Base-by-base conservation (phyloP, 2,329 filamentous ascomycete species). In the Diaporthe destruens region DNA sequence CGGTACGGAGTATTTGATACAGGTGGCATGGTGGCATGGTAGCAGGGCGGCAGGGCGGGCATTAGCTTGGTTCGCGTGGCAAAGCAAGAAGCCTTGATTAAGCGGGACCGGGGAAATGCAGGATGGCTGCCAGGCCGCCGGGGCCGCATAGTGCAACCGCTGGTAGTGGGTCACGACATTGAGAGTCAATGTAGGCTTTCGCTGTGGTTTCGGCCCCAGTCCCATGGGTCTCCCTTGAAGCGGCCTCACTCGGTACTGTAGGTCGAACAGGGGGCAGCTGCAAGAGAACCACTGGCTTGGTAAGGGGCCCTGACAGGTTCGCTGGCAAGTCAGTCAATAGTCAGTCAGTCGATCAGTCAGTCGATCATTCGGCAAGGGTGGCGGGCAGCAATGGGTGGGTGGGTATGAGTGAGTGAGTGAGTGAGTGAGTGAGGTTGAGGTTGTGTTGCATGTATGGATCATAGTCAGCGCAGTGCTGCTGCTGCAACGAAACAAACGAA, bases 251-350 rank as follows among this genome's bases (percentile, higher is more conserved):
- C 12, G 44, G 44, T 49, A 51, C 61, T 65, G 29, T 65, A 36
- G 44, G 44, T 23, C 29, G 61, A 51, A 49, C 61, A 65, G 61
- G 61, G 61, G 61, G n/a, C 1, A 23, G 4, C 29, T 36, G 6
- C 42, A 42, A 42, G 44, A 65, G 61, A 65, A 65, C 61, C 61
- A 44, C 29, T 65, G 61, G 44, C 61, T 65, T 65, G 61, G 61
- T 32, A 65, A 29, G 36, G 18, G 59, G 44, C 36, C n/a, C 51
- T 39, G 61, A 51, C 32, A 51, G 44, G 61, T 29, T 47, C 44
- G 59, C 59, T 51, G 59, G 59, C 59, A 49, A 23, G 42, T 25
- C 29, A 12, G 36, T 39, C 36, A 39, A 9, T 39, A 39, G 9
- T 39, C 9, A 39, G 36, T 39, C 11, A 39, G 9, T 36, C 34